A percentile compares a stretch with the other conserved stretches of the same genome.
Conservation (phyloP, 495 filamentous ascomycete species). For the Achaetomiella virescens region DNA sequence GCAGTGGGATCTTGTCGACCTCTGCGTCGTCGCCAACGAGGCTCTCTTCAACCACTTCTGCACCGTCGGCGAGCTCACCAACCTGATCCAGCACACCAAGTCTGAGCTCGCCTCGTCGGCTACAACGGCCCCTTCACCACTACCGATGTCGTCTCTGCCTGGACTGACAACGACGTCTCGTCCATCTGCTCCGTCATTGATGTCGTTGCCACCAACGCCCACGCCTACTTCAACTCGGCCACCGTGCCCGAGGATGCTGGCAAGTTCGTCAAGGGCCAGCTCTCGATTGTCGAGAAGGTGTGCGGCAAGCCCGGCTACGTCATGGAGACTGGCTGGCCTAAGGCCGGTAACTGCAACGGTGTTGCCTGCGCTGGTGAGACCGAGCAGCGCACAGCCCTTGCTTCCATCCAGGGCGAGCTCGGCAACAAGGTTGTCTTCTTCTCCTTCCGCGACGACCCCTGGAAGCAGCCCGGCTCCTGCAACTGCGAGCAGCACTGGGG, state of each 20-base stretch:
- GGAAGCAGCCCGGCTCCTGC: conserved; percentile 69
- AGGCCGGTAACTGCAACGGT: conserved; percentile 60
- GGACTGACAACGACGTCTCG: conserved; percentile 50
- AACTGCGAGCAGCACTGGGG: conserved; percentile 80
- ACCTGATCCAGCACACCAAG: conserved; percentile 57
- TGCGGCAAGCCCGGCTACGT: conserved; percentile 69
- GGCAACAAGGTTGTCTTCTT: conserved; percentile 66
- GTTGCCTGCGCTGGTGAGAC: conserved; percentile 56
- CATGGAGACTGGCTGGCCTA: conserved; percentile 92
- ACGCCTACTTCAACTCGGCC: conserved; percentile 84
- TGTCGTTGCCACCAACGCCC: conserved; percentile 74
- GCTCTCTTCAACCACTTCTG: conserved; percentile 65
- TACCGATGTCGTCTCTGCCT: conserved; percentile 73
- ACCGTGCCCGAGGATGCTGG: conserved; percentile 60
- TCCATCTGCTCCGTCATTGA: conserved; percentile 69
- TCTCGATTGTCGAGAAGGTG: conserved; percentile 54
- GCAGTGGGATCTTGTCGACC: conserved; percentile 65
- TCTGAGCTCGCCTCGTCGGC: conserved; percentile 56
- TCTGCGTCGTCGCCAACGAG: conserved; percentile 89
- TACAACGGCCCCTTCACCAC: conserved; percentile 76
- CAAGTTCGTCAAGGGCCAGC: conserved; percentile 61
- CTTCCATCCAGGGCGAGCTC: conserved; percentile 48
- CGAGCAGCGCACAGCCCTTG: conserved; percentile 68
- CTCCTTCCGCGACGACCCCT: conserved; percentile 70
- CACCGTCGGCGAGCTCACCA: conserved; percentile 53